phyloP scores from a whole-genome alignment of 2,329 filamentous ascomycete species.

The Polytolypa hystricis region DNA sequence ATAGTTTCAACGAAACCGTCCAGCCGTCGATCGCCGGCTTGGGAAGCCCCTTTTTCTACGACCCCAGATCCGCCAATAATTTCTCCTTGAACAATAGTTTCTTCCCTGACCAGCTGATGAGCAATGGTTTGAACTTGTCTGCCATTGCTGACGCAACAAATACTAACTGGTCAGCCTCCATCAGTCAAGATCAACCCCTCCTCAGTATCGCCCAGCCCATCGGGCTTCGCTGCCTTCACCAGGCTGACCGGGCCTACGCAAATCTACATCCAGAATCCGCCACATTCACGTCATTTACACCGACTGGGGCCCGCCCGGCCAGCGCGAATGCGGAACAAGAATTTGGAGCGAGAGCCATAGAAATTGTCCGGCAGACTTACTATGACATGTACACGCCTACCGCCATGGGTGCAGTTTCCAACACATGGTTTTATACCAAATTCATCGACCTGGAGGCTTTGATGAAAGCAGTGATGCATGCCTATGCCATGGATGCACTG shows the following conservation, averaged over 20 bases:
- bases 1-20: constrained; percentile 1
- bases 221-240: constrained; percentile 2
- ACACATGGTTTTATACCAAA: not conserved
- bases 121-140: not conserved
- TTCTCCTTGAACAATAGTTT: constrained; percentile 5
- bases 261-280: not conserved
- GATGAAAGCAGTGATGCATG: constrained; percentile 4
- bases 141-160: not conserved
- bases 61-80: not conserved
- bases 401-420: not conserved
- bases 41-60: constrained; percentile 2
- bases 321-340: not conserved
- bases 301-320: not conserved
- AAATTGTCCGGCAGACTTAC: not conserved
- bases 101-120: not conserved
- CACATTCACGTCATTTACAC: constrained; percentile 3
- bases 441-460: not conserved
- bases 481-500: constrained; percentile 2
- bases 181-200: not conserved
- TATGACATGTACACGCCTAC: not conserved
- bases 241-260: not conserved
- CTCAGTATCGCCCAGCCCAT: constrained; percentile 1
- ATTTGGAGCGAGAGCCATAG: not conserved
- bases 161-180: not conserved
- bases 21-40: not conserved